These are phyloP conservation scores for baker's yeast (Saccharomyces cerevisiae) DNA, from an alignment of 805 yeast genomes.

Conservation along the genomic window DNA sequence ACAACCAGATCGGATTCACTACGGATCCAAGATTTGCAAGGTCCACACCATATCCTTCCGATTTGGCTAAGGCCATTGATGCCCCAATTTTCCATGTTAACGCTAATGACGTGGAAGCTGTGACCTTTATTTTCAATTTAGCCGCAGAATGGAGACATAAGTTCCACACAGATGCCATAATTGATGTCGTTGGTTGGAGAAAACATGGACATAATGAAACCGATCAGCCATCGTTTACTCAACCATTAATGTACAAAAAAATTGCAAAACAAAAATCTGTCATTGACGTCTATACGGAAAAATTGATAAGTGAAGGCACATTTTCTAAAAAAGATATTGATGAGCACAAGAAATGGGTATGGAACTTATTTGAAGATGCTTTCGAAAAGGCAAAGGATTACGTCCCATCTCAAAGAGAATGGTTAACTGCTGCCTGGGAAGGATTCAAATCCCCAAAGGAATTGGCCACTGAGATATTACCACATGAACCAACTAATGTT, in stretches of 20 bases:
- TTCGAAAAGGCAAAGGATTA: conserved; percentile 83
- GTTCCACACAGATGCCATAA: conserved; percentile 92
- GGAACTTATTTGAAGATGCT: conserved; percentile 88
- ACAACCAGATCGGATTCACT: conserved; percentile 98
- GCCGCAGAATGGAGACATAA: conserved; percentile 98
- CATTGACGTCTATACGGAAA: conserved; percentile 72
- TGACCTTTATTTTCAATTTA: conserved; percentile 81
- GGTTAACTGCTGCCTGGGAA: conserved; percentile 99
- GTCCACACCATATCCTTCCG: conserved; percentile 97
- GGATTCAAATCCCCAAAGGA: conserved; percentile 97
- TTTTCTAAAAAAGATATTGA: conserved; percentile 84
- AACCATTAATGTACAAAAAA: conserved; percentile 92
- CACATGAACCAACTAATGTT: conserved; percentile 93
- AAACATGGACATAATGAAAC: conserved; percentile 99
- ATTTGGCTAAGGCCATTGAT: conserved; percentile 90
- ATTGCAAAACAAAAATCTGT: conserved; percentile 86
- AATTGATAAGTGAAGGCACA: conserved; percentile 77
- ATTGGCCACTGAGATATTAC: conserved; percentile 88
- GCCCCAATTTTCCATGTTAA: conserved; percentile 99
- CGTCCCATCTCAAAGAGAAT: conserved; percentile 85
- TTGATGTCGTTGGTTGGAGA: conserved; percentile 97
- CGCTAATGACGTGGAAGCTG: conserved; percentile 95
- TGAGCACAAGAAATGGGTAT: conserved; percentile 97
- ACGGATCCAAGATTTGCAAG: conserved; percentile 97
- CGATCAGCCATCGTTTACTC: conserved; percentile 98